These are phyloP conservation scores for Teunomyces funiuensis DNA, from an alignment of 805 yeast genomes.

Conservation along the genomic window DNA sequence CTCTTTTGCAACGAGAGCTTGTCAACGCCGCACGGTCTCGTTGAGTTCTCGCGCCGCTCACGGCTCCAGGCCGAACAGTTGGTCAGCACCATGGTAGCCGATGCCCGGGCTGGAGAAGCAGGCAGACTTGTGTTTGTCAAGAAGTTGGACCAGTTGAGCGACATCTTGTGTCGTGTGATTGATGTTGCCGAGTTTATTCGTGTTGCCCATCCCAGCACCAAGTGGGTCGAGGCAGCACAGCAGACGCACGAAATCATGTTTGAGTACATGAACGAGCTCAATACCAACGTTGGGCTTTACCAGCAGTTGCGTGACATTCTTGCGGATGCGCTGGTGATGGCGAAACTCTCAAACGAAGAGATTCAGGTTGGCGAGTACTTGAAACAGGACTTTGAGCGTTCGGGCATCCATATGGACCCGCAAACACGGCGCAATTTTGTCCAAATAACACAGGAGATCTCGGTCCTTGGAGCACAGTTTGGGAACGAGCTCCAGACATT, in stretches of 20 bases:
- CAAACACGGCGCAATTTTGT: slow-evolving; percentile 69
- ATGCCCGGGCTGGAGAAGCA: slow-evolving; percentile 36
- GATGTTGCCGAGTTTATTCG: slow-evolving; percentile 92
- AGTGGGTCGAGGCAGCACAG: slow-evolving; percentile 79
- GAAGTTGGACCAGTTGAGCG: slow-evolving; percentile 81
- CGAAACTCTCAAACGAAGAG: slow-evolving; percentile 66
- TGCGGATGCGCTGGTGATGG: slow-evolving; percentile 29
- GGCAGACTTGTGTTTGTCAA: slow-evolving; percentile 51
- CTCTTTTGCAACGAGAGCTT: slow-evolving; percentile 74
- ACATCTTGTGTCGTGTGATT: slow-evolving; percentile 85
- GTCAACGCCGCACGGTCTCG: slow-evolving; percentile 67
- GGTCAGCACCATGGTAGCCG: slow-evolving; percentile 52
- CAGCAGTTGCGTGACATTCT: slow-evolving; percentile 58
- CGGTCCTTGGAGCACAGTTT: slow-evolving; percentile 79
- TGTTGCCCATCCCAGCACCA: slow-evolving; percentile 76
- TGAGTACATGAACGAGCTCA: slow-evolving; percentile 89
- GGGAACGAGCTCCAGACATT: slow-evolving; percentile 45
- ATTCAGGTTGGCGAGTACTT: slow-evolving; percentile 77
- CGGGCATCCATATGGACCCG: slow-evolving; percentile 81
- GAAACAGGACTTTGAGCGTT: slow-evolving; percentile 80
- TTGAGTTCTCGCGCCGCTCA: slow-evolving; percentile 64
- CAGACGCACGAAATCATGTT: slow-evolving; percentile 83
- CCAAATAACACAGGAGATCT: slow-evolving; percentile 73
- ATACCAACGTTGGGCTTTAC: slow-evolving; percentile 77
- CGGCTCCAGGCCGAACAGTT: slow-evolving; percentile 63